Evolutionary conservation across 192 early-diverging fungal species (phyloP).

Genomic region (Umbelopsis ramanniana): DNA sequence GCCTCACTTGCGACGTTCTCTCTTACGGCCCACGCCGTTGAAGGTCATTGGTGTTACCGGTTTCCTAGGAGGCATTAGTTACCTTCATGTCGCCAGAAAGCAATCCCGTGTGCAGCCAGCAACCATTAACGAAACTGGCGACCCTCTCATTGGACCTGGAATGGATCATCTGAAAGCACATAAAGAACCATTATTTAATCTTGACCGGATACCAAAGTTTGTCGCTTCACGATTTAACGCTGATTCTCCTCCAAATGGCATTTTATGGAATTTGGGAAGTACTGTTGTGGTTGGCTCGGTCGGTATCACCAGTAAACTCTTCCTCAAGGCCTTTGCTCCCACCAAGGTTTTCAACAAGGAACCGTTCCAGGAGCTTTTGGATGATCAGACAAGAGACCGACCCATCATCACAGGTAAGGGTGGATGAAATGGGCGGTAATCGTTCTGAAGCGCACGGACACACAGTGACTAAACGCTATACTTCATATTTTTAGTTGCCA

Average conservation of each 20-base stretch:
- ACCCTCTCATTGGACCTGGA: constrained; percentile 14
- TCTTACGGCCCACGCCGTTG: neutral
- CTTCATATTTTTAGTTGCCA: constrained; percentile 53
- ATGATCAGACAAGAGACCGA: constrained; percentile 56
- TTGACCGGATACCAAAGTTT: constrained; percentile 20
- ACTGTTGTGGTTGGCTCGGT: constrained; percentile 27
- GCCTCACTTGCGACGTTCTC: neutral
- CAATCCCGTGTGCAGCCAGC: neutral
- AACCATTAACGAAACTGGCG: neutral
- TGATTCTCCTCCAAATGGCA: neutral
- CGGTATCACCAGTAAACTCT: constrained; percentile 36
- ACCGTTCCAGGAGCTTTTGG: constrained; percentile 58
- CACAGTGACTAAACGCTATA: constrained; percentile 1
- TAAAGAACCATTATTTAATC: constrained; percentile 23
- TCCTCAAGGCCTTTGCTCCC: constrained; percentile 32
- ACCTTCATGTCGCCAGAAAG: neutral
- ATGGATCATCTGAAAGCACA: neutral
- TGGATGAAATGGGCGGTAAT: neutral
- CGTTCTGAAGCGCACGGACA: too few relatives aligned
- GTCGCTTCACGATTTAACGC: constrained; percentile 14
- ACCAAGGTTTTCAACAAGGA: constrained; percentile 59
- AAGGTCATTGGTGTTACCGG: neutral
- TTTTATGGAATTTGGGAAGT: constrained; percentile 36
- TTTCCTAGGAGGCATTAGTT: neutral
- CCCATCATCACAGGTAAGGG: constrained; percentile 68